These are phyloP conservation scores for Monilinia vaccinii-corymbosi DNA, from an alignment of 2,329 filamentous ascomycete species.

Conservation along the genomic window DNA sequence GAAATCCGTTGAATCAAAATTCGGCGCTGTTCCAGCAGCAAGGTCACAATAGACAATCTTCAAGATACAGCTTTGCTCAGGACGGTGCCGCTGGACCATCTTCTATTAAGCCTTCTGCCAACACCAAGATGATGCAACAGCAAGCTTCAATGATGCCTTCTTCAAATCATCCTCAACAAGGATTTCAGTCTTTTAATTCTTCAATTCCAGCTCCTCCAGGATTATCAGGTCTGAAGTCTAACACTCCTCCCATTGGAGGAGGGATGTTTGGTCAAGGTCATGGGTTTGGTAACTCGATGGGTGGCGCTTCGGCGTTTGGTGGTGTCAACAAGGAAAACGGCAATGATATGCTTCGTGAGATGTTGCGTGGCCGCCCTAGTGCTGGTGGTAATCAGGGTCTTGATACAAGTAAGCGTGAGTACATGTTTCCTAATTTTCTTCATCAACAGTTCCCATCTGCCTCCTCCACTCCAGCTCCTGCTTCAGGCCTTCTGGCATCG, in stretches of 20 bases:
- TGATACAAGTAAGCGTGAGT: conserved; percentile 97
- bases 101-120: conserved; percentile 67
- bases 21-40: conserved; percentile 46
- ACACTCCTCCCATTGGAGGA: conserved; percentile 76
- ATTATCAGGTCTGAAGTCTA: conserved; percentile 79
- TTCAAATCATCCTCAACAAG: conserved; percentile 38
- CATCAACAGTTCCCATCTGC: conserved; percentile 77
- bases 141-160: conserved; percentile 84
- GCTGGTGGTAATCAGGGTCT: conserved; percentile 60
- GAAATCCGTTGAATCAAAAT: conserved; percentile 37
- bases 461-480: conserved; percentile 77
- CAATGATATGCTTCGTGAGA: conserved; percentile 70
- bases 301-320: conserved; percentile 49
- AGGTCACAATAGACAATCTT: conserved; percentile 74
- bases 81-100: conserved; percentile 52
- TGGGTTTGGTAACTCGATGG: conserved; percentile 62
- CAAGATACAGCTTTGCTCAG: conserved; percentile 79
- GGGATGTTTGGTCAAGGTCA: conserved; percentile 88
- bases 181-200: conserved; percentile 68
- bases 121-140: conserved; percentile 72
- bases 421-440: conserved; percentile 85
- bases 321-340: conserved; percentile 61
- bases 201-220: conserved; percentile 80
- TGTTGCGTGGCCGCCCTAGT: conserved; percentile 61
- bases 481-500: conserved; percentile 82